Base-by-base conservation (phyloP, 345 rosid genomes). In the Salix koriyanagi region DNA sequence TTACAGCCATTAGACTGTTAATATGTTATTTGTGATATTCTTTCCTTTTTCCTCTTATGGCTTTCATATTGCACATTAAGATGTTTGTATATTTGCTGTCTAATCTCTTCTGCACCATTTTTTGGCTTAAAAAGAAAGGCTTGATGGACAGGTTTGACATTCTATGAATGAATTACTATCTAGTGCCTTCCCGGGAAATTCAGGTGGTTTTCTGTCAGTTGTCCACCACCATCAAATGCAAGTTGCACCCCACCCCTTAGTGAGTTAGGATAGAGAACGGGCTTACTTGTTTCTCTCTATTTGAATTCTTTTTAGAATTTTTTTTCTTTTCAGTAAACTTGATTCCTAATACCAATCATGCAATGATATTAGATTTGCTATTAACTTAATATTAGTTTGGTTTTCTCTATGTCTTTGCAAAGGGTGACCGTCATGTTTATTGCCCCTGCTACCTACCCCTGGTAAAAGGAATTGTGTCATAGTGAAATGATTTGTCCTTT, bases 101-200 rank as follows among this genome's bases (percentile, higher is more conserved):
- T 62, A 91, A 94, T 97, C 86, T 94, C n/a, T n/a, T 94, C 82
- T 94, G 97, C 80, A 90, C 97, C 84, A 89, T 92, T 76, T 94
- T 94, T 83, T 90, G 98, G 97, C 95, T 94, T 64, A 93, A 94
- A 81, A 94, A 92, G 92, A 88, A 97, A 80, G 97, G 97, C 80
- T 79, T 92, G 73, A 92, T 94, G 34, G 98, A 97, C 98, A 6
- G 98, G 97, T 75, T 87, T 94, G 84, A 92, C 94, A 44, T 94
- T 92, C 80, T 94, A 42, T 95, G 26, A 94, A 92, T 70, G 98
- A 94, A 85, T 92, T 92, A 78, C 91, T 94, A 79, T 90, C 97
- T 61, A n/a, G n/a, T n/a, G n/a, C n/a, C n/a, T n/a, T n/a, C n/a
- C n/a, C n/a, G n/a, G n/a, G n/a, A n/a, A n/a, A 88, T 26, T 13